These are phyloP conservation scores for Tothia fuscella DNA, from an alignment of 2,329 filamentous ascomycete genomes.

Conservation along the genomic window DNA sequence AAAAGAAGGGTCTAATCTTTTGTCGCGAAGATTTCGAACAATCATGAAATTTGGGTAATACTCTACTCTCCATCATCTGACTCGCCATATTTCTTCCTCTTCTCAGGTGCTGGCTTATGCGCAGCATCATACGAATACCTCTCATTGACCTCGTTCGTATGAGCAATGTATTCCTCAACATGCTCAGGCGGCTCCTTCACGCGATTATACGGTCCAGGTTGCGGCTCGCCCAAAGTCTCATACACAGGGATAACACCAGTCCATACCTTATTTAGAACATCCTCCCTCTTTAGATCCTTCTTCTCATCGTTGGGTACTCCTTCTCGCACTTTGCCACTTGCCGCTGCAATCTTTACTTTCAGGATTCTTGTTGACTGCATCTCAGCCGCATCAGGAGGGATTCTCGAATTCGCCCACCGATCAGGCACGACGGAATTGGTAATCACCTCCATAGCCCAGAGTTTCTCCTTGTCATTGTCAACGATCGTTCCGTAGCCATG, in stretches of 20 bases:
- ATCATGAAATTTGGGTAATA: too few relatives aligned
- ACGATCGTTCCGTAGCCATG: constrained; percentile 64
- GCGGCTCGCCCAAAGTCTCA: constrained; percentile 49
- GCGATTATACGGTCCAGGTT: constrained; percentile 47
- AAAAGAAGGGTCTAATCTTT: too few relatives aligned
- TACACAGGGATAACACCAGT: constrained; percentile 54
- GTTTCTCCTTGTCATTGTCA: constrained; percentile 54
- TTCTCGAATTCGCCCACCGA: constrained; percentile 57
- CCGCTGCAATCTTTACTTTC: constrained; percentile 54
- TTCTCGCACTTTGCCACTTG: constrained; percentile 62
- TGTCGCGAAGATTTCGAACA: too few relatives aligned
- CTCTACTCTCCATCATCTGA: too few relatives aligned
- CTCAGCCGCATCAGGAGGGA: constrained; percentile 61
- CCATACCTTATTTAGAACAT: constrained; percentile 42
- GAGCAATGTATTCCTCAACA: constrained; percentile 41
- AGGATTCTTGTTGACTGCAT: constrained; percentile 64
- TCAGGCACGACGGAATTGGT: constrained; percentile 60
- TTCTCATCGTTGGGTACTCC: constrained; percentile 52
- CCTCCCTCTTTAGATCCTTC: constrained; percentile 39
- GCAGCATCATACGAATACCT: constrained; percentile 17
- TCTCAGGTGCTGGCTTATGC: constrained; percentile 16
- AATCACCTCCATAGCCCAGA: constrained; percentile 68
- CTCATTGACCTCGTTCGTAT: constrained; percentile 29
- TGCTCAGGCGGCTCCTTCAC: constrained; percentile 49
- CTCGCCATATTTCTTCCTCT: constrained; percentile 16